A percentile compares a stretch with the other conserved stretches of the same genome.
phyloP scores from a whole-genome alignment of 306 rosid genomes.

The Fragaria vesca region DNA sequence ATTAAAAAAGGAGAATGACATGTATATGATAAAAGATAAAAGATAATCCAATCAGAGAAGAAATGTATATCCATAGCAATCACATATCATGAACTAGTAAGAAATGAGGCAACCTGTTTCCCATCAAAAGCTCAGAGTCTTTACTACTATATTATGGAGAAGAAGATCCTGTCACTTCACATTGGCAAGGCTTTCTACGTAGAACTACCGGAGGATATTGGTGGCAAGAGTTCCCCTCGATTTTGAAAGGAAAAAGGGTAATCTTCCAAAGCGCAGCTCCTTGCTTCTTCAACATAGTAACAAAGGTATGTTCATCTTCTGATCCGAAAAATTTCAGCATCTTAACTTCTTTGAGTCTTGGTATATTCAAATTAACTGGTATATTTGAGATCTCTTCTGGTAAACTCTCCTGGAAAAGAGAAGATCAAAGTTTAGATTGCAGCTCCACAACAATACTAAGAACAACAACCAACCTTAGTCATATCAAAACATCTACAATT shows the following conservation, averaged over 20 bases:
- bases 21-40: no score
- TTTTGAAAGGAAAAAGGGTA: neutral
- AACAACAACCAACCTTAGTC: neutral
- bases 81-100: no score
- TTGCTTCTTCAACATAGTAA: neutral
- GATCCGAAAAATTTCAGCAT: neutral
- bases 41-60: no score
- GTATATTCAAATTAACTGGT: neutral
- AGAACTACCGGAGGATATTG: neutral
- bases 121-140: neutral
- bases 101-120: no score
- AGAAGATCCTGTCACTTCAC: neutral
- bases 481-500: neutral
- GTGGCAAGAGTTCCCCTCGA: neutral
- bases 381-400: neutral
- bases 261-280: constrained; percentile 1
- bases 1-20: no score
- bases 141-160: neutral
- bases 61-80: no score
- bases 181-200: neutral
- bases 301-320: constrained; percentile 4
- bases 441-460: neutral
- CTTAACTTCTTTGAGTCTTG: constrained; percentile 10
- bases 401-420: neutral
- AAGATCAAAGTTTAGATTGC: neutral